phyloP scores from a whole-genome alignment of 345 rosid species.

The Limnanthes douglasii region DNA sequence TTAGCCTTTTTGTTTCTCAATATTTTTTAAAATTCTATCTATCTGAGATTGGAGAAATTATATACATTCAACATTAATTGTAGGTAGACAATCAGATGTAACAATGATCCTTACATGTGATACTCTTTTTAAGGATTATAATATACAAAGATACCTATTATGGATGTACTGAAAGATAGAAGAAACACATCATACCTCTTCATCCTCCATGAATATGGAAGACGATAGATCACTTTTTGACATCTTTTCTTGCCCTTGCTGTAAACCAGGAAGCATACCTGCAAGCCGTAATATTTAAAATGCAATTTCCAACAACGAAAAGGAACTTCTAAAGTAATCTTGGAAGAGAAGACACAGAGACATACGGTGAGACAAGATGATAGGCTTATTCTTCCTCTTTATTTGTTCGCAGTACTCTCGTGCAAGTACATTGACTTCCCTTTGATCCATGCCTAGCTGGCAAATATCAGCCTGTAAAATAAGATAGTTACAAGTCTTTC shows the following conservation, averaged over 20 bases:
- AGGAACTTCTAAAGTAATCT: not conserved
- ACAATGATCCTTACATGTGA: not conserved
- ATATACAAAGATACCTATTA: not conserved
- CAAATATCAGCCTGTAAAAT: slow-evolving; percentile 84
- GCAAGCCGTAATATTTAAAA: slow-evolving; percentile 12
- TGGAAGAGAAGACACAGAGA: not conserved
- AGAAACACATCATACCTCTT: slow-evolving; percentile 40
- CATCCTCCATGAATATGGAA: slow-evolving; percentile 85
- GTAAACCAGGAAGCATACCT: slow-evolving; percentile 95
- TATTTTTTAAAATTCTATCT: not conserved
- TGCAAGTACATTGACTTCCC: slow-evolving; percentile 77
- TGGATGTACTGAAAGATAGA: too few relatives aligned
- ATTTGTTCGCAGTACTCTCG: slow-evolving; percentile 87
- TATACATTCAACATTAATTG: not conserved
- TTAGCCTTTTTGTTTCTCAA: not conserved
- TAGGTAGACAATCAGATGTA: not conserved
- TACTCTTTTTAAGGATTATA: not conserved
- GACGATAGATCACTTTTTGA: slow-evolving; percentile 82
- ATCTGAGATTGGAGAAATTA: not conserved
- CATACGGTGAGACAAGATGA: slow-evolving; percentile 80
- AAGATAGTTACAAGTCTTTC: too few relatives aligned
- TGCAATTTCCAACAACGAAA: not conserved
- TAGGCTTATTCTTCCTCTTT: slow-evolving; percentile 78
- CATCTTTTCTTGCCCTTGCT: slow-evolving; percentile 88
- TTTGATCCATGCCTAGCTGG: slow-evolving; percentile 89